A percentile compares a stretch with the other conserved stretches of the same genome.
These are phyloP conservation scores for Volvariella surrecta DNA, from an alignment of 1,284 basidiomycete genomes.

Conservation along the genomic window DNA sequence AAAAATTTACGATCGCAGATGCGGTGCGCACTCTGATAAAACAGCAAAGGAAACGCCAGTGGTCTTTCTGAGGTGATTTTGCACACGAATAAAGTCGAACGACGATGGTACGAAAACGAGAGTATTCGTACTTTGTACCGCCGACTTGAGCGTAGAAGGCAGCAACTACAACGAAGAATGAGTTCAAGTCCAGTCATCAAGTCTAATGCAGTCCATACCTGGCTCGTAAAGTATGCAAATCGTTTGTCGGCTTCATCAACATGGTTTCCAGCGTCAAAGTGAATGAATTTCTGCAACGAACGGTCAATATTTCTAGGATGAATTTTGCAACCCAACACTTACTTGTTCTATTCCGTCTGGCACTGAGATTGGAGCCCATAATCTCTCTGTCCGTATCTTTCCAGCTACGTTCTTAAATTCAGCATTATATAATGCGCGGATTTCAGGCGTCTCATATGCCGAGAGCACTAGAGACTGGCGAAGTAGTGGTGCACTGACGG, in stretches of 20 bases:
- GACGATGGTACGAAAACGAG: constrained; percentile 90
- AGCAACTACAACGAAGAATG: constrained; percentile 45
- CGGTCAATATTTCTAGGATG: neutral
- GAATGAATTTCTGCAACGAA: constrained; percentile 51
- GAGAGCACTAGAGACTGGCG: constrained; percentile 90
- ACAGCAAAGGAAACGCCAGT: constrained; percentile 69
- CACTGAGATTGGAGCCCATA: constrained; percentile 67
- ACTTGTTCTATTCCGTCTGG: constrained; percentile 78
- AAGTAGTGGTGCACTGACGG: constrained; percentile 62
- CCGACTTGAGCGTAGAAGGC: constrained; percentile 79
- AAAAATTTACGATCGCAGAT: neutral
- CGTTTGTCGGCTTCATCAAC: constrained; percentile 83
- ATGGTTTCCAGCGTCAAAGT: constrained; percentile 67
- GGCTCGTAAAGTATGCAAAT: constrained; percentile 81
- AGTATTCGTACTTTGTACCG: constrained; percentile 84
- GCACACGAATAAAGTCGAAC: constrained; percentile 92
- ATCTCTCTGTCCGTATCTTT: constrained; percentile 62
- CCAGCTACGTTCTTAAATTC: constrained; percentile 80
- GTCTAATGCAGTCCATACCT: constrained; percentile 38
- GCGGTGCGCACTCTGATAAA: constrained; percentile 72
- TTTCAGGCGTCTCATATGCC: constrained; percentile 86
- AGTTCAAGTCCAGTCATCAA: neutral
- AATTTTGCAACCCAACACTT: constrained; percentile 9
- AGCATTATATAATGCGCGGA: constrained; percentile 69
- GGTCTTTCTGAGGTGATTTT: constrained; percentile 76